Evolutionary conservation across 306 rosid genomes (phyloP).

Genomic region (Pyrus pyrifolia): DNA sequence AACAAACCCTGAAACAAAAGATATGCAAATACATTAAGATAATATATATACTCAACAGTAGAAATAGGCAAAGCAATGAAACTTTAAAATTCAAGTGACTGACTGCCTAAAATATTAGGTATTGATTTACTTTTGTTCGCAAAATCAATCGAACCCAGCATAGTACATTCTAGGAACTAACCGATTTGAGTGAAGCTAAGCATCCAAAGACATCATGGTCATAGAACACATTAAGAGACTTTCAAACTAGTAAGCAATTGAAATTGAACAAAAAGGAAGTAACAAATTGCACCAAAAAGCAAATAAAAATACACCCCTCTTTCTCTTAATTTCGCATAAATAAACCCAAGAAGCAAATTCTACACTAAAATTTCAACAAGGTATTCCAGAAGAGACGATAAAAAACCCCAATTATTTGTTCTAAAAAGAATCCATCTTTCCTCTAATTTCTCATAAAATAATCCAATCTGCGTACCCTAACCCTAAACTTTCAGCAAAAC

Average conservation of each 20-base stretch:
- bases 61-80: not conserved
- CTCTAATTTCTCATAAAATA: not conserved
- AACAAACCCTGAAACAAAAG: no score
- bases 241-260: not conserved
- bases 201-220: not conserved
- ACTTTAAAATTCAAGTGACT: not conserved
- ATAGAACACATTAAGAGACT: not conserved
- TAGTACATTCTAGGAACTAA: not conserved
- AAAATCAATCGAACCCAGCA: not conserved
- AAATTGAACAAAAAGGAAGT: not conserved
- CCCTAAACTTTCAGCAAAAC: not conserved
- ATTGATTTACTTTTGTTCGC: not conserved
- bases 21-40: not conserved
- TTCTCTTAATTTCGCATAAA: not conserved
- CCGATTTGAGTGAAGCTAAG: not conserved
- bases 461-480: not conserved
- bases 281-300: not conserved
- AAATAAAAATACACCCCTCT: not conserved
- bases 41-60: not conserved
- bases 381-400: not conserved
- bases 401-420: not conserved
- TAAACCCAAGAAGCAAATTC: not conserved
- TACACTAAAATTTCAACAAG: not conserved
- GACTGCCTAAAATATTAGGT: not conserved
- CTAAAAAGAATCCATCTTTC: not conserved